These are phyloP conservation scores for Globisporangium paroecandrum DNA, from an alignment of 352 stramenopile species.

Conservation along the genomic window DNA sequence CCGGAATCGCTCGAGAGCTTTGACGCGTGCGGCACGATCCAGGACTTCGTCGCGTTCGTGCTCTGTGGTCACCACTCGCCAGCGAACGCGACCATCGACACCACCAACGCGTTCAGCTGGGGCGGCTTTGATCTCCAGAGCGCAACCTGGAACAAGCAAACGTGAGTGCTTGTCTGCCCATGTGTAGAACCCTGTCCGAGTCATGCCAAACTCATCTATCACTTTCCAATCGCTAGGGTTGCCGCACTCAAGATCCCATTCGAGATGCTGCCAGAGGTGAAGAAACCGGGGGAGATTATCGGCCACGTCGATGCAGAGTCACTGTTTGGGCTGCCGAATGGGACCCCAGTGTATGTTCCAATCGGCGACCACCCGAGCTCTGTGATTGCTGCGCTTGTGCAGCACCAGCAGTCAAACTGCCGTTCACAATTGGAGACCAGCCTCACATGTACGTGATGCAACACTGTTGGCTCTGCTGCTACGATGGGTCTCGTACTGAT, in stretches of 20 bases:
- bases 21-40: slow-evolving; percentile 77
- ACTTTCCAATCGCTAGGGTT: slow-evolving; percentile 25
- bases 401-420: slow-evolving; percentile 23
- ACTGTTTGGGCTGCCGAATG: slow-evolving; percentile 29
- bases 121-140: slow-evolving; percentile 48
- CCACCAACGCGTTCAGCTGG: slow-evolving; percentile 77
- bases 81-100: slow-evolving; percentile 55
- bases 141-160: slow-evolving; percentile 40
- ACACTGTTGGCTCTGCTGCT: neutral
- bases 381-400: slow-evolving; percentile 47
- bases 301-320: slow-evolving; percentile 21
- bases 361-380: slow-evolving; percentile 83
- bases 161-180: slow-evolving; percentile 21
- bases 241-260: slow-evolving; percentile 52
- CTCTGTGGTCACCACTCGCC: slow-evolving; percentile 51
- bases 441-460: slow-evolving; percentile 36
- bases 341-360: slow-evolving; percentile 44
- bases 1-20: slow-evolving; percentile 37
- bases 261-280: slow-evolving; percentile 57
- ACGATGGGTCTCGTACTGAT: neutral
- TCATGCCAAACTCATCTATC: too few species aligned
- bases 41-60: slow-evolving; percentile 72
- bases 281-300: slow-evolving; percentile 45
- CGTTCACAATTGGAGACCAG: slow-evolving; percentile 26
- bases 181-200: neutral